phyloP scores from a whole-genome alignment of 495 filamentous ascomycete genomes.

The Patellaria atrata region DNA sequence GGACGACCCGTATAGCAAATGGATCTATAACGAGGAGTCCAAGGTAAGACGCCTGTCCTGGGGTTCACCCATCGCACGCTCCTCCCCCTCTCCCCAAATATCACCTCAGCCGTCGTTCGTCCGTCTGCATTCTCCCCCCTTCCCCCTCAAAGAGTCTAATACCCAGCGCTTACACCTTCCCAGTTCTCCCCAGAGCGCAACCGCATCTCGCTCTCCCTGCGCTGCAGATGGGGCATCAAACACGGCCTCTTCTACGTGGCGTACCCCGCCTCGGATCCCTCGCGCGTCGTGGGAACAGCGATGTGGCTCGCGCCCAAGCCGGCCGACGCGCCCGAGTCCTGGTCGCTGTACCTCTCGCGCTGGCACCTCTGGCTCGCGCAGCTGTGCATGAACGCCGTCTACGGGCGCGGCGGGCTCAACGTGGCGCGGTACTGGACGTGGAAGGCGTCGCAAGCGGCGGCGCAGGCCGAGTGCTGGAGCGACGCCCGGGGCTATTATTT shows the following conservation, averaged over 20 bases:
- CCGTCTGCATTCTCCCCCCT: slow-evolving; percentile 3
- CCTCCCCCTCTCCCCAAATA: slow-evolving; percentile 1
- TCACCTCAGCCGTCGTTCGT: neutral
- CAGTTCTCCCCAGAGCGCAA: slow-evolving; percentile 44
- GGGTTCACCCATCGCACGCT: slow-evolving; percentile 4
- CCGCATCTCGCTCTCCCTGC: slow-evolving; percentile 45
- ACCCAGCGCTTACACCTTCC: slow-evolving; percentile 11
- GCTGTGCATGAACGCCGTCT: slow-evolving; percentile 44
- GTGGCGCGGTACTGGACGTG: slow-evolving; percentile 50
- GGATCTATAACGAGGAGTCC: slow-evolving; percentile 40
- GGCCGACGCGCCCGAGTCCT: slow-evolving; percentile 31
- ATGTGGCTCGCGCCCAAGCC: slow-evolving; percentile 47
- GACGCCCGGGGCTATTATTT: slow-evolving; percentile 52
- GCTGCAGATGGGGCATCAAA: slow-evolving; percentile 48
- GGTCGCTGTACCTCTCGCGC: slow-evolving; percentile 40
- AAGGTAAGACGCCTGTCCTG: slow-evolving; percentile 28
- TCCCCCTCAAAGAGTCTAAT: slow-evolving; percentile 16
- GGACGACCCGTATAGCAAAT: slow-evolving; percentile 51
- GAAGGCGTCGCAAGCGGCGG: slow-evolving; percentile 44
- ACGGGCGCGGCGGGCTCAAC: slow-evolving; percentile 50
- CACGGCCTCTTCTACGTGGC: slow-evolving; percentile 50
- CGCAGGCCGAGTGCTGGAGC: slow-evolving; percentile 42
- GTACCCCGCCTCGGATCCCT: slow-evolving; percentile 30
- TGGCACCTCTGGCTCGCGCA: slow-evolving; percentile 48
- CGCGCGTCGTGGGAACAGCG: slow-evolving; percentile 43